Evolutionary conservation across 352 stramenopile species (phyloP).

Genomic region (Phytophthora fragariae): DNA sequence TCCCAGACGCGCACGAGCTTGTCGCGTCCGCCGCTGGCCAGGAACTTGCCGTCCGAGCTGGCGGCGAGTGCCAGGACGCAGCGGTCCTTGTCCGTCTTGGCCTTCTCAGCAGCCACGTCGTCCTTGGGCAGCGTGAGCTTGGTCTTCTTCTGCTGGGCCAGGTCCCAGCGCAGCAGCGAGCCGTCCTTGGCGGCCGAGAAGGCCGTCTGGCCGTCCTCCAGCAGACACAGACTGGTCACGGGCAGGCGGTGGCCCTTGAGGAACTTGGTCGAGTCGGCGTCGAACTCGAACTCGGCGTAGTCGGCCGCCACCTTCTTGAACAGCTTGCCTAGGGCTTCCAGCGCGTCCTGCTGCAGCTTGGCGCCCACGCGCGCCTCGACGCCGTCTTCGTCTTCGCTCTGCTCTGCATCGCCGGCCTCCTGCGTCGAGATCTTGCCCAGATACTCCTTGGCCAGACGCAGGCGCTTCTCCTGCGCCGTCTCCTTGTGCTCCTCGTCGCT

Average conservation of each 20-base stretch:
- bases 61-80: constrained; percentile 88
- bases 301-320: constrained; percentile 86
- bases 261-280: constrained; percentile 78
- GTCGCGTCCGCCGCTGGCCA: constrained; percentile 92
- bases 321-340: constrained; percentile 88
- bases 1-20: constrained; percentile 94
- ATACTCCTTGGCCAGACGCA: constrained; percentile 91
- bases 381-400: constrained; percentile 53
- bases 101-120: constrained; percentile 57
- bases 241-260: constrained; percentile 80
- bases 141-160: constrained; percentile 83
- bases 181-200: constrained; percentile 95
- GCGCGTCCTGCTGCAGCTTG: constrained; percentile 83
- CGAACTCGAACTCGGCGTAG: constrained; percentile 88
- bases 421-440: constrained; percentile 85
- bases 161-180: constrained; percentile 90
- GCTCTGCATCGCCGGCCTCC: constrained; percentile 48
- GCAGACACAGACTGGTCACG: constrained; percentile 90
- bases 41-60: constrained; percentile 92
- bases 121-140: constrained; percentile 68
- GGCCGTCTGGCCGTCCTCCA: constrained; percentile 88
- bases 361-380: constrained; percentile 81
- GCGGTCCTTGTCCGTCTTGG: constrained; percentile 78
- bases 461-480: constrained; percentile 89
- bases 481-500: constrained; percentile 72